Evolutionary conservation across 768 basidiomycete species (phyloP), one percentile per base, ranked within the genome.

Genomic region (Rhizopogon vulgaris): DNA sequence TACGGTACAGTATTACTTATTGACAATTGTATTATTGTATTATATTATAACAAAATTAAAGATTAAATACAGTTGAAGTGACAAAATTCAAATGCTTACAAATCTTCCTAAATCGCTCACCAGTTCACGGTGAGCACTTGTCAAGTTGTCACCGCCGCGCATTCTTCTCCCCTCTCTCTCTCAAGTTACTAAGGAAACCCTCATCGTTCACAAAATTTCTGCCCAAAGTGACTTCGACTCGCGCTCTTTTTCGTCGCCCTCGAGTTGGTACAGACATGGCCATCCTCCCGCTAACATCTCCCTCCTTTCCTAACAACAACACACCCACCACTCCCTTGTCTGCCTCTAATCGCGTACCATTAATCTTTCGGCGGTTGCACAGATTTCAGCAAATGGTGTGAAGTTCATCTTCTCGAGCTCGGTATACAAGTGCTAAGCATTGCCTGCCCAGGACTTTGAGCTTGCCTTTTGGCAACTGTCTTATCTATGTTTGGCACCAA

Each of bases 391-490:
- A 92, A 68, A 93, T 94, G 92, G 92, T 85, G 53, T 47, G 80
- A 38, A 7, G 4, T 22, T 18, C 15, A 14, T 52, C 48, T 47
- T 50, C 2, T 14, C 45, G 17, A 30, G 8, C n/a, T 3, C 1
- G 6, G 9, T 10, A n/a, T 15, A 10, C 14, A 27, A 1, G 14
- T 10, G 39, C 56, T 60, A 32, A 58, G 18, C 7, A 38, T 15
- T 30, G 38, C 17, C 30, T 22, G 3, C 25, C 7, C 64, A 97
- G 94, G 95, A 98, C 69, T 96, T 97, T 70, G 95, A 98, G 69
- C 73, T 95, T 41, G 95, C 95, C 10, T 87, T 90, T 28, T 97
- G 94, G 93, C 93, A 96, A 65, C 69, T 98, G 52, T 93, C 90
- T 9, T 96, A 96, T 72, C 75, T 97, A 2, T 94, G 93, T 65